Percentiles rank a stretch among this genome's conserved stretches.
Evolutionary conservation across 768 basidiomycete genomes (phyloP).

Genomic region (Gloeophyllum trabeum): DNA sequence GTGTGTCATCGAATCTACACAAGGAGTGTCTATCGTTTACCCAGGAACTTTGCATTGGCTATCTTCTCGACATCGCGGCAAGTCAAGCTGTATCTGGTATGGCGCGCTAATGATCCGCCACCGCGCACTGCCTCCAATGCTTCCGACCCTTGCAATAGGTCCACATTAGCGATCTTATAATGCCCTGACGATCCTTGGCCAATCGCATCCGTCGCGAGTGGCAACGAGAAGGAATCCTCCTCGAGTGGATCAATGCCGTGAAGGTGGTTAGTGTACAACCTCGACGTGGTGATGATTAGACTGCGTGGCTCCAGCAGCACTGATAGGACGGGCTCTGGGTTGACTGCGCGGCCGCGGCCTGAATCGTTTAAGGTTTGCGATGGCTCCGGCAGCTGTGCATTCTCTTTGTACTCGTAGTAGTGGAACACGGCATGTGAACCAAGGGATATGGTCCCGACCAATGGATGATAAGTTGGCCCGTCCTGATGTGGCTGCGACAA

Average conservation of each 20-base stretch:
- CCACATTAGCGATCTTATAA: slow-evolving; percentile 44
- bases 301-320: slow-evolving; percentile 81
- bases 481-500: slow-evolving; percentile 77
- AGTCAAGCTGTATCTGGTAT: slow-evolving; percentile 69
- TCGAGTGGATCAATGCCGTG: slow-evolving; percentile 67
- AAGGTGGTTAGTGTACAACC: slow-evolving; percentile 60
- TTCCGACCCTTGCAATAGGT: slow-evolving; percentile 30
- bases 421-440: slow-evolving; percentile 77
- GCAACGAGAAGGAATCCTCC: slow-evolving; percentile 30
- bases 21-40: too few species aligned
- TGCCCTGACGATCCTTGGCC: slow-evolving; percentile 18
- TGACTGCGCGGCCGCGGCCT: slow-evolving; percentile 55
- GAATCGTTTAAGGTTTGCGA: slow-evolving; percentile 1
- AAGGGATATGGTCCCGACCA: slow-evolving; percentile 85
- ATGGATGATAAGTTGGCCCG: slow-evolving; percentile 78
- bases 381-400: slow-evolving; percentile 11
- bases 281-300: slow-evolving; percentile 61
- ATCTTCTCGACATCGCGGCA: slow-evolving; percentile 76
- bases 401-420: slow-evolving; percentile 58
- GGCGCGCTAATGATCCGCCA: slow-evolving; percentile 46
- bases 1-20: too few species aligned
- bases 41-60: too few species aligned
- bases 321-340: slow-evolving; percentile 53
- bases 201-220: slow-evolving; percentile 18
- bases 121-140: slow-evolving; percentile 25